Conservation (phyloP, 2,329 filamentous ascomycete genomes). For the Zasmidium angulare region DNA sequence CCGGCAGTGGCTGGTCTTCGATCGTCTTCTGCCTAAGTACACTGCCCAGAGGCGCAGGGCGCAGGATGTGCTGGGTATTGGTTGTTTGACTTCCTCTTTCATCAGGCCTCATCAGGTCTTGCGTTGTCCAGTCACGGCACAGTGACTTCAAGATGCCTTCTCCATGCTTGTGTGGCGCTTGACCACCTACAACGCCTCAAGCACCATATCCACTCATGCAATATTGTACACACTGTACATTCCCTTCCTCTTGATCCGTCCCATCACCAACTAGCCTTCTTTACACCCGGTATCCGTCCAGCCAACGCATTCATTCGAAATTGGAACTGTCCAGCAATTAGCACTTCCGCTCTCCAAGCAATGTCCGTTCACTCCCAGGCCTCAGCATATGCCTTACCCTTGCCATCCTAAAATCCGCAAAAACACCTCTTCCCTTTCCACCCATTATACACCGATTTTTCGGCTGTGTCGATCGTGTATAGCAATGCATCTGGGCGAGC, state of each 20-base stretch:
- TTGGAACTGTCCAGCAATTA: constrained; percentile 65
- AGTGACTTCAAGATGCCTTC: neutral
- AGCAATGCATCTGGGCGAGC: constrained; percentile 91
- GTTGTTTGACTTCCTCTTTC: neutral
- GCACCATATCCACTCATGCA: neutral
- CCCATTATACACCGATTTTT: constrained; percentile 89
- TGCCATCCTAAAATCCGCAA: constrained; percentile 88
- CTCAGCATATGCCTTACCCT: constrained; percentile 65
- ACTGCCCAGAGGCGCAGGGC: neutral
- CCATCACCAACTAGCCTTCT: constrained; percentile 86
- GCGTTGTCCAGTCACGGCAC: no score
- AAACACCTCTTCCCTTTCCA: constrained; percentile 85
- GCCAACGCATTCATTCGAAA: constrained; percentile 87
- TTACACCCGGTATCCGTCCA: constrained; percentile 85
- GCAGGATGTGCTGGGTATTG: neutral
- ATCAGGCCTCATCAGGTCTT: no score
- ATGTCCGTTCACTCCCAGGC: neutral
- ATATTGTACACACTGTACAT: neutral
- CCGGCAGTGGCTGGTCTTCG: neutral
- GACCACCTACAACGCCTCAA: neutral
- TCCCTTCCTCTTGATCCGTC: neutral
- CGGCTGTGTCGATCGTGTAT: constrained; percentile 91
- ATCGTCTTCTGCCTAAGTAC: neutral
- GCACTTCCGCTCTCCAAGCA: constrained; percentile 7
- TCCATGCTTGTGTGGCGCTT: neutral